Evolutionary conservation across 2,329 filamentous ascomycete species (phyloP).

Genomic region (Fusarium domesticum): DNA sequence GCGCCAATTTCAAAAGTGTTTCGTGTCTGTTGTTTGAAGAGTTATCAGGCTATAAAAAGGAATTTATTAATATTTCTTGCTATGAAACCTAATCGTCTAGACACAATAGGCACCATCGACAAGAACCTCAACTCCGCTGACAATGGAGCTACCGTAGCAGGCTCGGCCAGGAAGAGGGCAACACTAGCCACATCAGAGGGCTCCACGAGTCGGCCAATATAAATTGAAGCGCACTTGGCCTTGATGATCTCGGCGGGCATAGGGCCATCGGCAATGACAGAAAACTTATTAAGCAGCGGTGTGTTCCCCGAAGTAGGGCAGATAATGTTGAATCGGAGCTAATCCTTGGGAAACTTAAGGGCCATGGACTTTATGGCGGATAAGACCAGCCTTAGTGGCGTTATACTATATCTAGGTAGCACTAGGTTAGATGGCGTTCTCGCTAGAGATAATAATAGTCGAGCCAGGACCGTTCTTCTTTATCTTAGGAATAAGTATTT

Average conservation of each 20-base stretch:
- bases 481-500: conserved; percentile 12
- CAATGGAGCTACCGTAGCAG: conserved; percentile 18
- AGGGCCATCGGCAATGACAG: conserved; percentile 14
- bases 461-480: conserved; percentile 16
- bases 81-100: too few species aligned
- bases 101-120: conserved; percentile 19
- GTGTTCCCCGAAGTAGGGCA: conserved; percentile 13
- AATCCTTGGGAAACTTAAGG: conserved; percentile 10
- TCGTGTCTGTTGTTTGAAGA: too few species aligned
- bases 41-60: too few species aligned
- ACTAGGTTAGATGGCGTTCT: conserved; percentile 11
- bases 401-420: conserved; percentile 13
- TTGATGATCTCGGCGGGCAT: conserved; percentile 17
- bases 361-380: conserved; percentile 15
- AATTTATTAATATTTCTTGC: too few species aligned
- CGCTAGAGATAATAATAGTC: conserved; percentile 13
- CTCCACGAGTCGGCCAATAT: conserved; percentile 18
- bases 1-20: too few species aligned
- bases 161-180: conserved; percentile 17
- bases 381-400: conserved; percentile 12
- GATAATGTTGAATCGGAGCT: conserved; percentile 14
- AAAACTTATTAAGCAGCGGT: conserved; percentile 13
- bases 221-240: conserved; percentile 18
- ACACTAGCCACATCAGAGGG: conserved; percentile 22
- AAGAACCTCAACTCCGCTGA: conserved; percentile 17